Conservation (phyloP, 805 yeast genomes). For the Novakomyces olei region DNA sequence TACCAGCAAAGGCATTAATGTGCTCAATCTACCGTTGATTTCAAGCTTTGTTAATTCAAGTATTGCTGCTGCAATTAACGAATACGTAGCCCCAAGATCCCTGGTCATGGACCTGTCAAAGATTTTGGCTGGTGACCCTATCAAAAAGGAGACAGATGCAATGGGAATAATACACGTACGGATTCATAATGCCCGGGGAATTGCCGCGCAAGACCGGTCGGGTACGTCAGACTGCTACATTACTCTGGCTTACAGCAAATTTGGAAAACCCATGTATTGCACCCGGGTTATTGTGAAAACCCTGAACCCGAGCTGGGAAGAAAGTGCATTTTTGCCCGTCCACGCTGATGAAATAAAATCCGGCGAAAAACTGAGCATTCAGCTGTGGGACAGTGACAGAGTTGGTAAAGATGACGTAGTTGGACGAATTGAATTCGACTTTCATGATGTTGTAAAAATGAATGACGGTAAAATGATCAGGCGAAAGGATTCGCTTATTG, state of each 20-base stretch:
- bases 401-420: constrained; percentile 3
- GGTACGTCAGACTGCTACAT: constrained; percentile 3
- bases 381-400: constrained; percentile 4
- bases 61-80: constrained; percentile 2
- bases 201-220: not conserved
- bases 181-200: not conserved
- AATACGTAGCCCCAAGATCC: constrained; percentile 3
- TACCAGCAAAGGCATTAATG: not conserved
- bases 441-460: not conserved
- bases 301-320: constrained; percentile 1
- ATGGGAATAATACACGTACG: not conserved
- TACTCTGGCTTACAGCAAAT: not conserved
- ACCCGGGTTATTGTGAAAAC: constrained; percentile 1
- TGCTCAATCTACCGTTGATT: constrained; percentile 2
- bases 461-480: not conserved
- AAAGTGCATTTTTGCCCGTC: not conserved
- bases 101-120: constrained; percentile 2
- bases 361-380: constrained; percentile 1
- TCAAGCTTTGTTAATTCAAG: constrained; percentile 1
- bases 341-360: constrained; percentile 3
- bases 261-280: constrained; percentile 2
- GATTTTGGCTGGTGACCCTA: constrained; percentile 1
- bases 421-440: constrained; percentile 1
- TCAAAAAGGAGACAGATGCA: constrained; percentile 3
- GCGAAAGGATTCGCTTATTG: not conserved